Conservation (phyloP, 2,329 filamentous ascomycete genomes). For the Fusarium euwallaceae region DNA sequence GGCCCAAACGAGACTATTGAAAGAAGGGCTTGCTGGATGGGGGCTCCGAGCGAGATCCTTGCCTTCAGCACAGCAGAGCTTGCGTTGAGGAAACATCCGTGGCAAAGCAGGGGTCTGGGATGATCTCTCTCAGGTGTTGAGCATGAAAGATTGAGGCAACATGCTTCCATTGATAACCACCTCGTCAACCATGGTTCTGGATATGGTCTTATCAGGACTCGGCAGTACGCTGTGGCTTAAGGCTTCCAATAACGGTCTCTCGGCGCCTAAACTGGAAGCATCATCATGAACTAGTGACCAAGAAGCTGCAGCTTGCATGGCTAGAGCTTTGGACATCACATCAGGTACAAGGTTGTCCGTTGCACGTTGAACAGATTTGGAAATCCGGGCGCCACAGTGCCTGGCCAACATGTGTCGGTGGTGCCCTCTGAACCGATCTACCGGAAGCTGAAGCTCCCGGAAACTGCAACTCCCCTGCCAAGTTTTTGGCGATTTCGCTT, state of each 20-base stretch:
- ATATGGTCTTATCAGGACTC: background rate
- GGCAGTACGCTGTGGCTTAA: background rate
- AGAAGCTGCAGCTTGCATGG: background rate
- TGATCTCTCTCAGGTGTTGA: background rate
- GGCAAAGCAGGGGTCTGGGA: background rate
- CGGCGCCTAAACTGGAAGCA: background rate
- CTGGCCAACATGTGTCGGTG: background rate
- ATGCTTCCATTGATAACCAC: background rate
- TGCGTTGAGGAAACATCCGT: too few species aligned
- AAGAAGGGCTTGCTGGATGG: background rate
- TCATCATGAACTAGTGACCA: background rate
- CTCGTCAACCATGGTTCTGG: background rate
- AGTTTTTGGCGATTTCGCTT: background rate
- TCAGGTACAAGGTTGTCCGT: background rate
- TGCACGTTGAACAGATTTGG: background rate
- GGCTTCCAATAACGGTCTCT: background rate
- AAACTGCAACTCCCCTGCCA: background rate
- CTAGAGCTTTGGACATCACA: background rate
- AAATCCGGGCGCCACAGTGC: background rate
- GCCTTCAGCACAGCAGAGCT: too few species aligned
- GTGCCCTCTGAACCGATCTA: background rate
- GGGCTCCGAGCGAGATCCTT: background rate
- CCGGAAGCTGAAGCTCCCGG: background rate
- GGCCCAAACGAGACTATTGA: background rate
- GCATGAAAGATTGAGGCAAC: background rate